Evolutionary conservation across 1,139 yeast species (phyloP).

Genomic region (Geotrichum europaeum): DNA sequence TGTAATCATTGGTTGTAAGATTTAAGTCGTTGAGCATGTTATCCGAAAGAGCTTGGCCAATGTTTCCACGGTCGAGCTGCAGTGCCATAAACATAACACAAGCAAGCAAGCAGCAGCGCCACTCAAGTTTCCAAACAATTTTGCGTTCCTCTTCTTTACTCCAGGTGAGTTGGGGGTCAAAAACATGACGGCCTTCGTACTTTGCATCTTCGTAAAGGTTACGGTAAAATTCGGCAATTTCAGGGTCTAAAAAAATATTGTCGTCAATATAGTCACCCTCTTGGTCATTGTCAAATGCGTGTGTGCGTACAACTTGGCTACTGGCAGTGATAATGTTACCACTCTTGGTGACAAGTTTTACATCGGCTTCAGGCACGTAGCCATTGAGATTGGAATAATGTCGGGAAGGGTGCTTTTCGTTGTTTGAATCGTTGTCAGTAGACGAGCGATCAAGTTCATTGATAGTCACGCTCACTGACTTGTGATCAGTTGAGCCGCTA

Average conservation of each 20-base stretch:
- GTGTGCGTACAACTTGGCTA: constrained; percentile 24
- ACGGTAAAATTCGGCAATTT: constrained; percentile 39
- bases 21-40: constrained; percentile 41
- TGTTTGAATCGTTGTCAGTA: no score
- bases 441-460: background rate
- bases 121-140: constrained; percentile 40
- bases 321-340: constrained; percentile 22
- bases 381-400: constrained; percentile 30
- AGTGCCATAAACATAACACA: constrained; percentile 42
- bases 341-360: constrained; percentile 20
- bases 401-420: background rate
- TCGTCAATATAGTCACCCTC: background rate
- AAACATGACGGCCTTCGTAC: constrained; percentile 42
- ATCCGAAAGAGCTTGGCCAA: constrained; percentile 46
- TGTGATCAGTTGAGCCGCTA: background rate
- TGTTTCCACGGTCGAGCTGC: constrained; percentile 47
- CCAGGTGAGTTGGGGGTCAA: constrained; percentile 47
- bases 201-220: constrained; percentile 38
- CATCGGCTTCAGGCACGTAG: constrained; percentile 22
- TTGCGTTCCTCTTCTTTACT: constrained; percentile 40
- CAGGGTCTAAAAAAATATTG: constrained; percentile 16
- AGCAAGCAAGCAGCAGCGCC: constrained; percentile 39
- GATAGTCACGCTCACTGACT: background rate
- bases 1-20: constrained; percentile 45
- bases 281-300: constrained; percentile 26